Conservation (phyloP, 257 asterid species). For the Solanum peruvianum region DNA sequence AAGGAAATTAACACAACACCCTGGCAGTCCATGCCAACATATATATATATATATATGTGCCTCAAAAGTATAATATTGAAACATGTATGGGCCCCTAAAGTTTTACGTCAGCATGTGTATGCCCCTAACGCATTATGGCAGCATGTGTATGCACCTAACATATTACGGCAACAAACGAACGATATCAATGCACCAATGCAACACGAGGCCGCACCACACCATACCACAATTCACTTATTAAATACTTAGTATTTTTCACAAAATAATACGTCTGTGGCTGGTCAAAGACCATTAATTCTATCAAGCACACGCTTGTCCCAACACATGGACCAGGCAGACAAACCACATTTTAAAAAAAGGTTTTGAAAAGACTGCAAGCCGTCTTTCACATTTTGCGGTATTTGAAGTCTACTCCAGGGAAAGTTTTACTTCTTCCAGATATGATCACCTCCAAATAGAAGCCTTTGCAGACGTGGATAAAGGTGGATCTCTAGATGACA, state of each 20-base stretch:
- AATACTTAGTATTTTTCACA: background rate
- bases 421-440: background rate
- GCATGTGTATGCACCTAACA: background rate
- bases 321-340: background rate
- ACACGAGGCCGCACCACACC: background rate
- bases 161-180: background rate
- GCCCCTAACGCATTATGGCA: background rate
- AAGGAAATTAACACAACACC: background rate
- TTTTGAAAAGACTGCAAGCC: background rate
- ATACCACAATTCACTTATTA: background rate
- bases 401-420: background rate
- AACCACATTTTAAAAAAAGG: background rate
- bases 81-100: background rate
- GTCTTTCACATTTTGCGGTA: background rate
- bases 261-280: background rate
- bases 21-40: background rate
- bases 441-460: background rate
- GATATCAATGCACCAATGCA: background rate
- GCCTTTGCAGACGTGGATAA: background rate
- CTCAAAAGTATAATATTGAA: background rate
- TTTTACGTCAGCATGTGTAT: background rate
- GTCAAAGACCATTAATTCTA: background rate
- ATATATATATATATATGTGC: background rate
- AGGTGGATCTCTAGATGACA: background rate
- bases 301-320: background rate